Evolutionary conservation across 805 yeast genomes (phyloP), one percentile per base, ranked within the genome.

Genomic region (Ogataea ramenticola): DNA sequence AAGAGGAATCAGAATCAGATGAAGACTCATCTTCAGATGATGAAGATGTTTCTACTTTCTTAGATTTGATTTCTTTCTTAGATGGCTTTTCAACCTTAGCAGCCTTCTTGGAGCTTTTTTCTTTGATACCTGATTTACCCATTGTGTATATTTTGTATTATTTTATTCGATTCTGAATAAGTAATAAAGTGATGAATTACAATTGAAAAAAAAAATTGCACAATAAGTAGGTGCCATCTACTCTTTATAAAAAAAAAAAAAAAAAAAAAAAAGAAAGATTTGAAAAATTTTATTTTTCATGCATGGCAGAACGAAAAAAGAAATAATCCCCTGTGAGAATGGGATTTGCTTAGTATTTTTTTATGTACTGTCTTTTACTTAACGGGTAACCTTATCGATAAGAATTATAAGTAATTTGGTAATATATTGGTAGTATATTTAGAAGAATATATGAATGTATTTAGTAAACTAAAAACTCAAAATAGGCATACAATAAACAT

Each of bases 91-190:
- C 49, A 17, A 38, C 43, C 43, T 49, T 46, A 47, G 49, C 52
- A 22, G 42, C 47, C 46, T 52, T 49, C 49, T 49, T 49, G 39
- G 51, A 43, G n/a, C 48, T 52, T 45, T 54, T 51, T 46, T 49
- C 49, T 49, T 58, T 60, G 19, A 49, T 36, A 39, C 50, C 61
- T 35, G 61, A 49, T 42, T 60, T 60, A 47, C 56, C 62, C 63
- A 60, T 60, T 9, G 19, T 33, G 36, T 31, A 15, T 31, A 31
- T 31, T 10, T 27, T 31, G 33, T 9, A n/a, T 15, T 20, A 35
- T 20, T 20, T 24, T 24, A 24, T 6, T 24, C 6, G 27, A 24
- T 7, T 24, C 9, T 20, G 84, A 79, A 52, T 70, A 52, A 55
- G 43, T 16, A 31, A 17, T 19, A 36, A 33, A 24, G 11, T 16